phyloP scores from a whole-genome alignment of 2,329 filamentous ascomycete genomes.

The Mollisia scopiformis region DNA sequence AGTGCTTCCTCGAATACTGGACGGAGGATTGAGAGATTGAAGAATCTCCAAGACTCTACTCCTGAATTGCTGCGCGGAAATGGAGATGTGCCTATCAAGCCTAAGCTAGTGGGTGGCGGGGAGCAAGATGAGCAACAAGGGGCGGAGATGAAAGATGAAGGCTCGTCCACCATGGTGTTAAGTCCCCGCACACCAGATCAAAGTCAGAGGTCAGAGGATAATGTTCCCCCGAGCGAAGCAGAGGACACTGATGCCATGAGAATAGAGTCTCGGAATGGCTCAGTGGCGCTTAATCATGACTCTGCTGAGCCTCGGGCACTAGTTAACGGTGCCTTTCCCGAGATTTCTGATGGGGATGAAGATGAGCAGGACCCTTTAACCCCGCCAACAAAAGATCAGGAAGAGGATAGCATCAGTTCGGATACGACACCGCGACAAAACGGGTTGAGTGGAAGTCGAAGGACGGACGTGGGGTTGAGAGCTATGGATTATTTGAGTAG shows the following conservation, averaged over 20 bases:
- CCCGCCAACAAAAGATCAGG: neutral
- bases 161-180: neutral
- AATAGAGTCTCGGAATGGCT: constrained; percentile 7
- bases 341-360: neutral
- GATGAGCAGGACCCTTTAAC: neutral
- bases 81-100: constrained; percentile 3
- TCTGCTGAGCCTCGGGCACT: neutral
- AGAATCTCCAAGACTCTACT: neutral
- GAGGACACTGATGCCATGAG: neutral
- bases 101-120: neutral
- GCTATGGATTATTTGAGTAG: constrained; percentile 10
- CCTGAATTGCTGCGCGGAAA: neutral
- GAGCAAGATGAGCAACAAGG: neutral
- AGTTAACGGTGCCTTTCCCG: neutral
- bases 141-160: neutral
- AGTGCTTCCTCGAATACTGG: neutral
- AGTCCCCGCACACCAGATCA: neutral
- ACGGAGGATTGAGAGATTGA: neutral
- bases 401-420: neutral
- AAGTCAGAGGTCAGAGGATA: neutral
- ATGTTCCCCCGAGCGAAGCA: too few species aligned
- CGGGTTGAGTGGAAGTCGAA: neutral
- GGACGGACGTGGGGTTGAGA: constrained; percentile 3
- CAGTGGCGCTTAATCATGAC: neutral
- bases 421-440: neutral